phyloP scores from a whole-genome alignment of 73 alveolate species.

The Uronychia setigera region DNA sequence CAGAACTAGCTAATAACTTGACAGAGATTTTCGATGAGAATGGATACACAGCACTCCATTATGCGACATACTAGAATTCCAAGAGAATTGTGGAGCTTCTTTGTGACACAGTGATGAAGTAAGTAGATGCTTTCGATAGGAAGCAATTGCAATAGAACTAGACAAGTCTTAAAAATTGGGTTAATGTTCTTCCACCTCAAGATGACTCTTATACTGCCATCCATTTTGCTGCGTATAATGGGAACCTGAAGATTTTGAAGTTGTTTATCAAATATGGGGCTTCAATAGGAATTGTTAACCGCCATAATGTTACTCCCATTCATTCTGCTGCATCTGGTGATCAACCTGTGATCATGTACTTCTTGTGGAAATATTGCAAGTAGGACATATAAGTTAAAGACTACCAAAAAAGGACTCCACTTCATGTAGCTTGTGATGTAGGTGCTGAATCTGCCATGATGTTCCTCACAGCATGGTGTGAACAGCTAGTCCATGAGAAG shows the following conservation, averaged over 20 bases:
- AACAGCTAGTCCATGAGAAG: conserved; percentile 46
- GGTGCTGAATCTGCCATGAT: conserved; percentile 70
- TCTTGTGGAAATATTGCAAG: conserved; percentile 58
- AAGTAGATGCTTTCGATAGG: not conserved
- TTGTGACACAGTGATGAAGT: conserved; percentile 6
- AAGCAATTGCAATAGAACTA: not conserved
- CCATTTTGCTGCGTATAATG: conserved; percentile 83
- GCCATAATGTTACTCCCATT: conserved; percentile 76
- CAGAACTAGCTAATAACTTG: not conserved
- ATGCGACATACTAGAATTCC: conserved; percentile 48
- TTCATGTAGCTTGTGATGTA: conserved; percentile 87
- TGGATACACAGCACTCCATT: conserved; percentile 64
- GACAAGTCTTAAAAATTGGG: conserved; percentile 16
- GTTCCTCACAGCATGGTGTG: conserved; percentile 66
- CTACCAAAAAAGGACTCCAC: conserved; percentile 70
- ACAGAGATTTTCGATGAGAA: conserved; percentile 25
- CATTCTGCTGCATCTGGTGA: conserved; percentile 95
- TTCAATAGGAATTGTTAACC: conserved; percentile 54
- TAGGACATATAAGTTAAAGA: conserved; percentile 61
- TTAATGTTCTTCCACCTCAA: not conserved
- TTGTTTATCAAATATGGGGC: conserved; percentile 81
- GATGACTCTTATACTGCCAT: conserved; percentile 72
- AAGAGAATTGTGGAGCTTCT: conserved; percentile 23
- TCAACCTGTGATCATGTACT: conserved; percentile 72
- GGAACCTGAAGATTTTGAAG: conserved; percentile 75